phyloP scores from a whole-genome alignment of 2,329 filamentous ascomycete genomes.

The Monilinia vaccinii-corymbosi region DNA sequence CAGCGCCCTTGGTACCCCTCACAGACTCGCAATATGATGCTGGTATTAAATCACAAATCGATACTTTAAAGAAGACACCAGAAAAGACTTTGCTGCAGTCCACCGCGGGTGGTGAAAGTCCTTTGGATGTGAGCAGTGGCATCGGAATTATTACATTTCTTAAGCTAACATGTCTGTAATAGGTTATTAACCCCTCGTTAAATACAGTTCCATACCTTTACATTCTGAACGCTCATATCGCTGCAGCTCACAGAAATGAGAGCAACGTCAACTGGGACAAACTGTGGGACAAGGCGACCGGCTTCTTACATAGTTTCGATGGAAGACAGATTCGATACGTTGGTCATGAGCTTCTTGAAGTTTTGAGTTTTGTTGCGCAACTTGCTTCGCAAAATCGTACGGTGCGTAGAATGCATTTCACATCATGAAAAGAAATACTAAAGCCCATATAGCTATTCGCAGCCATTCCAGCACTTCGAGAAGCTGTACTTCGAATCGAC shows the following conservation, averaged over 20 bases:
- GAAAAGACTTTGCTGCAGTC: conserved; percentile 28
- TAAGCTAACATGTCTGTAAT: conserved; percentile 11
- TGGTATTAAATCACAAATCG: conserved; percentile 32
- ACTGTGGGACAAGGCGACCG: conserved; percentile 41
- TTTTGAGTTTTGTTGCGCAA: conserved; percentile 34
- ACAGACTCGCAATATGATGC: conserved; percentile 36
- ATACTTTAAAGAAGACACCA: conserved; percentile 31
- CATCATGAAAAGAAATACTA: conserved; percentile 3
- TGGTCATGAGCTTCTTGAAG: conserved; percentile 36
- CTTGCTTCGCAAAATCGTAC: conserved; percentile 17
- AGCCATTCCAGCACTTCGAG: conserved; percentile 23
- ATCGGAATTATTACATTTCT: not conserved
- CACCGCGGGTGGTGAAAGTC: conserved; percentile 28
- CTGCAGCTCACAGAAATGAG: conserved; percentile 29
- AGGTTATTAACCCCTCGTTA: conserved; percentile 39
- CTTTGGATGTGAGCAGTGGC: conserved; percentile 30
- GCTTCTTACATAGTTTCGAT: conserved; percentile 36
- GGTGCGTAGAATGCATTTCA: conserved; percentile 15
- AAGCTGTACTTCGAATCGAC: conserved; percentile 56
- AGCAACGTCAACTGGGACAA: conserved; percentile 17
- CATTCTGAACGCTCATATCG: conserved; percentile 41
- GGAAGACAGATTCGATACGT: conserved; percentile 45
- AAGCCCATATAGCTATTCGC: conserved; percentile 18
- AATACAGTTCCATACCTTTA: conserved; percentile 52
- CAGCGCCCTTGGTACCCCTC: conserved; percentile 27